These are phyloP conservation scores for Ceriops decandra DNA, from an alignment of 345 rosid species.

Conservation along the genomic window DNA sequence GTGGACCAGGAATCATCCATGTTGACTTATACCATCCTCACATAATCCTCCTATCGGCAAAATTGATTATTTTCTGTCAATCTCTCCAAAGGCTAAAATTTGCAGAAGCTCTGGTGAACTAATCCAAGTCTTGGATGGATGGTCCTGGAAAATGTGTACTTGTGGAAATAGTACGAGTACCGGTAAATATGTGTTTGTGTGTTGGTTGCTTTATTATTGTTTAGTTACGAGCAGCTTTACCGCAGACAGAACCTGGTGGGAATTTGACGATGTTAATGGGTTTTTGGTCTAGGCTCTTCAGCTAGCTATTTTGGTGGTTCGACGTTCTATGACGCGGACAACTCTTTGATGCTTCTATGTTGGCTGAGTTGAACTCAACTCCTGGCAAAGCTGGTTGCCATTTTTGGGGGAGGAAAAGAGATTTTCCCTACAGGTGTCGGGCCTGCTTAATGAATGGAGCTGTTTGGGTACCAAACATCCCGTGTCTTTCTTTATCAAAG, in stretches of 20 bases:
- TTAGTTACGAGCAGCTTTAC: too few species aligned
- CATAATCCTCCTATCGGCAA: not conserved
- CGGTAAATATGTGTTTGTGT: too few species aligned
- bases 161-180: not conserved
- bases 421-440: not conserved
- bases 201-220: too few species aligned
- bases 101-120: not conserved
- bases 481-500: not conserved
- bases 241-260: not conserved
- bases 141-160: not conserved
- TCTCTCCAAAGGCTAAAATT: not conserved
- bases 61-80: too few species aligned
- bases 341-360: not conserved
- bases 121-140: not conserved
- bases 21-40: not conserved
- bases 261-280: not conserved
- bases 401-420: not conserved
- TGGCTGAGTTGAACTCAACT: too few species aligned
- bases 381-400: not conserved
- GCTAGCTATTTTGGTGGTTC: not conserved
- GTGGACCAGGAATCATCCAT: too few species aligned
- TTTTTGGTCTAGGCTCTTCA: not conserved
- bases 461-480: not conserved
- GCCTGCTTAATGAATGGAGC: not conserved
- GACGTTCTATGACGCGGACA: slow-evolving; percentile 1